Conservation (phyloP, 768 basidiomycete genomes). For the Russula griseocarnosa region DNA sequence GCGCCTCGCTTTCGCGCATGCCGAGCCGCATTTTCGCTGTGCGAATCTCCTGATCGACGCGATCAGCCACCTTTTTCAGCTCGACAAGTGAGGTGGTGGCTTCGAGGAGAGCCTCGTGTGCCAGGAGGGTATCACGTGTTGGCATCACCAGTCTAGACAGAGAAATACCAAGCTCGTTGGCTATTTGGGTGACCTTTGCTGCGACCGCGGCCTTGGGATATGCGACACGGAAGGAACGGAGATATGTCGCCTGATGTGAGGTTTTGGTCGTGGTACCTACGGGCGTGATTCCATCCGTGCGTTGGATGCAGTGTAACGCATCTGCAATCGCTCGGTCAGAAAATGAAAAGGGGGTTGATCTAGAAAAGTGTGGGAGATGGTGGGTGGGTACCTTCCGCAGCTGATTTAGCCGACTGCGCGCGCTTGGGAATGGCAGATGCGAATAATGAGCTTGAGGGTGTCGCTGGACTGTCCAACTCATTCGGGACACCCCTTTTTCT, state of each 20-base stretch:
- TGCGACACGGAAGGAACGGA: conserved; percentile 86
- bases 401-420: conserved; percentile 52
- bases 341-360: not conserved
- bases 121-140: conserved; percentile 72
- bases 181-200: conserved; percentile 70
- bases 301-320: conserved; percentile 66
- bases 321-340: conserved; percentile 42
- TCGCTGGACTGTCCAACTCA: conserved; percentile 47
- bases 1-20: conserved; percentile 46
- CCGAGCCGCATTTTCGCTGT: conserved; percentile 61
- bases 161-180: conserved; percentile 72
- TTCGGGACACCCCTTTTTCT: conserved; percentile 47
- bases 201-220: conserved; percentile 68
- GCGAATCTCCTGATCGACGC: conserved; percentile 79
- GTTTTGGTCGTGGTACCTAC: conserved; percentile 61
- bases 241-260: conserved; percentile 71
- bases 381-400: conserved; percentile 49
- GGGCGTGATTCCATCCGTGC: conserved; percentile 53
- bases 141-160: conserved; percentile 88
- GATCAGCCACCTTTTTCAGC: conserved; percentile 82
- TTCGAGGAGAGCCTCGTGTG: conserved; percentile 69
- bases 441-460: conserved; percentile 38
- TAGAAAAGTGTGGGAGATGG: not conserved
- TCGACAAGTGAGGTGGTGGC: conserved; percentile 76
- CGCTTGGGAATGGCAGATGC: conserved; percentile 17